Base-by-base conservation (phyloP, 2,329 filamentous ascomycete genomes). In the Didymella sp. region DNA sequence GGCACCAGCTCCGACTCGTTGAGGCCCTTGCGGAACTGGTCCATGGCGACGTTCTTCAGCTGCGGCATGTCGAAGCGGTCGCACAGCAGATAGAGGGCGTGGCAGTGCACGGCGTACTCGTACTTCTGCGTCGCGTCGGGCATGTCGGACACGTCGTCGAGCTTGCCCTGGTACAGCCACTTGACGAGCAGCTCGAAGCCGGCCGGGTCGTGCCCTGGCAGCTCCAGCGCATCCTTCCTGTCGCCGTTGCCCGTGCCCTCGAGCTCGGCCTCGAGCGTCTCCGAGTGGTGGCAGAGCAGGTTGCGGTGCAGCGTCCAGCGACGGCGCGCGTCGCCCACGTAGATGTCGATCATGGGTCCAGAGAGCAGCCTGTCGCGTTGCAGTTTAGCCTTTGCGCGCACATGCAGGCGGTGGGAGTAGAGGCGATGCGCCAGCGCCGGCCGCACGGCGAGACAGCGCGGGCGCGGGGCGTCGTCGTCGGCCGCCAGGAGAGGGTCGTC, bases 181-280 rank as follows among this genome's bases (percentile, higher is more conserved):
- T 84, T 84, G 6, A 84, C 81, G 15, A 85, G 76, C 56, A 84
- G 68, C 67, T 83, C 81, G 62, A 84, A 85, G 22, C 82, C 82
- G 7, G 72, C 70, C 3, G 82, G 80, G 51, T 83, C 81, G 66
- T 82, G 75, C 12, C 83, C 77, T 17, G 74, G 75, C 19, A 85
- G 72, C 35, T 83, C 80, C 25, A 84, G 70, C 51, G 68, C 77
- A 33, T 78, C 74, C 24, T 73, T 68, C 46, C 74, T 72, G 41
- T 69, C 69, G 38, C 46, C 51, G 50, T 76, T 70, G 33, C 70
- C 74, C 27, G 76, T 69, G 31, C 77, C 73, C 33, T 75, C 67
- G 15, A 79, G 72, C 61, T 78, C 76, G 41, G 66, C 57, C 56
- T 76, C 70, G 37, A 79, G 73, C 63, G 77, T 79, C 37, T 78